Percentiles rank a stretch among this genome's conserved stretches.
These are phyloP conservation scores for Melastoma malabathricum DNA, from an alignment of 345 rosid species.

Conservation along the genomic window DNA sequence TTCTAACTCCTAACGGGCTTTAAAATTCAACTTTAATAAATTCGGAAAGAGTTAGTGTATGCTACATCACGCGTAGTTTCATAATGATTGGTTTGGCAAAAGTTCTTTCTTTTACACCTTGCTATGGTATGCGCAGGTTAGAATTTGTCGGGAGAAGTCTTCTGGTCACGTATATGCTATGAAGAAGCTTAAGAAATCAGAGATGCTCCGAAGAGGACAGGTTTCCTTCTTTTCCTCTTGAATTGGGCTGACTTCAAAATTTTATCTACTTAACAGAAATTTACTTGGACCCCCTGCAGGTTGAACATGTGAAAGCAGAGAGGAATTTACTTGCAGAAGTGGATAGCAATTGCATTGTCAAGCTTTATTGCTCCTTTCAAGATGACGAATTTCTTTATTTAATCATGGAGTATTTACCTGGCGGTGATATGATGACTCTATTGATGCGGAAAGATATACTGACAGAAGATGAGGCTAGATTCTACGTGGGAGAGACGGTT, in stretches of 20 bases:
- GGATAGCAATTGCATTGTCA: conserved; percentile 93
- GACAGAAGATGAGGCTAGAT: conserved; percentile 91
- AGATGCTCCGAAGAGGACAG: conserved; percentile 99
- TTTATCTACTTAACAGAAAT: neutral
- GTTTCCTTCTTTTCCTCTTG: conserved; percentile 16
- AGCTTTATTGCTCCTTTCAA: conserved; percentile 90
- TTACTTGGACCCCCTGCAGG: conserved; percentile 29
- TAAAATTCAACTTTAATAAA: no score
- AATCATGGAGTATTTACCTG: conserved; percentile 96
- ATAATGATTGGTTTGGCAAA: no score
- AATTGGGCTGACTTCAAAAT: neutral
- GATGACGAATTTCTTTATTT: conserved; percentile 90
- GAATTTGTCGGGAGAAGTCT: conserved; percentile 76
- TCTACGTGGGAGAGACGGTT: conserved; percentile 94
- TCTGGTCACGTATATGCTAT: conserved; percentile 84
- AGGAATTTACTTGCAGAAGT: conserved; percentile 97
- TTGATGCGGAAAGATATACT: conserved; percentile 92
- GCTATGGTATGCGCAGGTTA: conserved; percentile 39
- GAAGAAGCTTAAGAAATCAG: conserved; percentile 94
- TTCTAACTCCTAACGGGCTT: no score
- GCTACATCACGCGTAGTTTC: no score
- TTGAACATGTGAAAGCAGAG: conserved; percentile 98
- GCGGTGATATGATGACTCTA: conserved; percentile 99
- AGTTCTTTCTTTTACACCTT: neutral
- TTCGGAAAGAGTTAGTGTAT: no score